Evolutionary conservation across 1,284 basidiomycete species (phyloP), one percentile per base, ranked within the genome.

Genomic region (Tranzscheliella williamsii): DNA sequence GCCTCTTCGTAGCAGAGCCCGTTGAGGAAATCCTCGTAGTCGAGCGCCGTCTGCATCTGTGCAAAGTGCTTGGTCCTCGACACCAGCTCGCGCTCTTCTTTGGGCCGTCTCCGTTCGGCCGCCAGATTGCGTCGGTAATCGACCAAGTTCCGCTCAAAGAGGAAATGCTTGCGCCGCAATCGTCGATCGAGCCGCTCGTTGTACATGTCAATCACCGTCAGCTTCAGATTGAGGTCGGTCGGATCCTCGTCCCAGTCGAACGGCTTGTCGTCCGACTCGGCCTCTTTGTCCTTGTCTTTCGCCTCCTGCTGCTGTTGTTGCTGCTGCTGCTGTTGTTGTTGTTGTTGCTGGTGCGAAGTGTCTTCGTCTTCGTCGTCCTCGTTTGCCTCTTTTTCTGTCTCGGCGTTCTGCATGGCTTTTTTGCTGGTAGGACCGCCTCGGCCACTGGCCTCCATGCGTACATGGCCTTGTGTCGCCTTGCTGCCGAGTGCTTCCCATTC

Each of bases 11-110:
- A 70, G 55, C 96, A 83, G 47, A 97, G 84, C 42, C 95, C 93
- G 18, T 91, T 85, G 23, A 88, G 83, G 72, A 98, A 89, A 3
- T 83, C 82, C 75, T 98, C 94, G 69, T 90, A 95, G 76, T 98
- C 93, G 51, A 88, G 85, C 1, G 90, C 87, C 0, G 91, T 94
- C 78, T 96, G 92, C 36, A 97, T 81, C 51, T 89, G 87, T 20
- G 94, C 87, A 78, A 97, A 95, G 15, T 92, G 91, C 69, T 93
- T 89, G 55, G 94, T 84, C 26, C 93, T 86, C 69, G 90, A 86
- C 17, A 93, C 79, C 43, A 97, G 85, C 60, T 98, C 94, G 65
- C 88, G 86, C 73, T 97, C 93, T 57, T 97, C 94, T 70, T 90
- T 89, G 13, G 85, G 84, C 17, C 90, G 83, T 75, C 93, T 94